phyloP scores from a whole-genome alignment of 1,284 basidiomycete species.

The Heterobasidion irregulare region DNA sequence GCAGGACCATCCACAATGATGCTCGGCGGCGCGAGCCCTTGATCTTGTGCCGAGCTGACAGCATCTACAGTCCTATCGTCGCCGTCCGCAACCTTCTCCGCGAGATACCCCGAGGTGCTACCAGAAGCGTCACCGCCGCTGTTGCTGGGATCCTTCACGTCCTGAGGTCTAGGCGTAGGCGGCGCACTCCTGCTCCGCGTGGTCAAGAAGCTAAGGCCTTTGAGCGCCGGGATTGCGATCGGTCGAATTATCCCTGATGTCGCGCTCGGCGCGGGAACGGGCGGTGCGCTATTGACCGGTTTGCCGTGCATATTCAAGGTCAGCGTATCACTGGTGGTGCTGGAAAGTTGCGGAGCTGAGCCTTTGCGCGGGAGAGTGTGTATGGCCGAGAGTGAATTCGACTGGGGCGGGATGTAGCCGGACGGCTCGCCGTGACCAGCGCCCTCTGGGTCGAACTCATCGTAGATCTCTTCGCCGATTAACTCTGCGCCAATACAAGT shows the following conservation, averaged over 20 bases:
- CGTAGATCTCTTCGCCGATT: slow-evolving; percentile 86
- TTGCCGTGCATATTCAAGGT: slow-evolving; percentile 9
- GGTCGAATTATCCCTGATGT: slow-evolving; percentile 13
- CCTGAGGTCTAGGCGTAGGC: slow-evolving; percentile 28
- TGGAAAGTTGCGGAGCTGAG: slow-evolving; percentile 23
- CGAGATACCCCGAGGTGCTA: too few relatives aligned
- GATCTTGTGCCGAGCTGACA: too few relatives aligned
- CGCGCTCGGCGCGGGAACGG: slow-evolving; percentile 2
- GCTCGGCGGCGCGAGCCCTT: background rate
- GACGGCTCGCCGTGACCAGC: slow-evolving; percentile 46
- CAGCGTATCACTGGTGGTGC: background rate
- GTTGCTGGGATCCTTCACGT: background rate
- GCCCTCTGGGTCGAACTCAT: slow-evolving; percentile 75
- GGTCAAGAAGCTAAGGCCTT: slow-evolving; percentile 38
- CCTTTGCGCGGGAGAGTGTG: slow-evolving; percentile 15
- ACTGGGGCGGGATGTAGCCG: slow-evolving; percentile 38
- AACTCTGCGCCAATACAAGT: slow-evolving; percentile 42
- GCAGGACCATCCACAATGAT: background rate
- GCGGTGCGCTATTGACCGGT: slow-evolving; percentile 3
- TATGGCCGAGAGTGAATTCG: slow-evolving; percentile 13
- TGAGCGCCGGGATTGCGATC: slow-evolving; percentile 32
- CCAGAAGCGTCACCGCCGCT: background rate
- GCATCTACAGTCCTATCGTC: too few relatives aligned
- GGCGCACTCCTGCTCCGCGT: slow-evolving; percentile 44
- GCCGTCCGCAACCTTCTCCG: too few relatives aligned